Conservation (phyloP, 2,329 filamentous ascomycete species). For the Sclerotinia minor region DNA sequence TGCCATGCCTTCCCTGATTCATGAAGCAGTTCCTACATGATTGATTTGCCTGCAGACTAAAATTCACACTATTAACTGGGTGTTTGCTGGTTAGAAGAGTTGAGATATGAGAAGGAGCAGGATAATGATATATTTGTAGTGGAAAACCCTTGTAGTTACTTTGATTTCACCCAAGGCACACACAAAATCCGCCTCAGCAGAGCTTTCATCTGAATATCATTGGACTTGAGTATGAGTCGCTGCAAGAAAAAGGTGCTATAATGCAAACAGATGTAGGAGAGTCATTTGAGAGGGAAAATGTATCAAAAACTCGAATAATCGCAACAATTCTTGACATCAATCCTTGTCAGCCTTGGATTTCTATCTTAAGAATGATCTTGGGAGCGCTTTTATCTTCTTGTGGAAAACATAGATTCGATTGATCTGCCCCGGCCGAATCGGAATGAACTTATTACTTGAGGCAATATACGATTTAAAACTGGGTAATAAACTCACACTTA, state of each 20-base stretch:
- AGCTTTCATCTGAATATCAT: neutral
- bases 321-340: neutral
- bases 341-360: neutral
- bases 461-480: neutral
- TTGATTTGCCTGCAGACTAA: neutral
- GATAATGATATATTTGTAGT: neutral
- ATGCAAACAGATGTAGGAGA: neutral
- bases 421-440: neutral
- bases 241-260: neutral
- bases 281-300: neutral
- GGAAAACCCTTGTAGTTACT: neutral
- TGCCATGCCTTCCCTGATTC: neutral
- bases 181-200: neutral
- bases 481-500: neutral
- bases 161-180: neutral
- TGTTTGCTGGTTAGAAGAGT: neutral
- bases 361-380: neutral
- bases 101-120: accelerated
- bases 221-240: neutral
- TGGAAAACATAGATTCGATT: neutral
- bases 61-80: neutral
- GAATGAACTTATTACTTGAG: neutral
- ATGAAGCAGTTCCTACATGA: neutral
- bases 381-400: neutral
- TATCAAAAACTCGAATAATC: neutral